Evolutionary conservation across 345 rosid genomes (phyloP).

Genomic region (Pistacia integerrima): DNA sequence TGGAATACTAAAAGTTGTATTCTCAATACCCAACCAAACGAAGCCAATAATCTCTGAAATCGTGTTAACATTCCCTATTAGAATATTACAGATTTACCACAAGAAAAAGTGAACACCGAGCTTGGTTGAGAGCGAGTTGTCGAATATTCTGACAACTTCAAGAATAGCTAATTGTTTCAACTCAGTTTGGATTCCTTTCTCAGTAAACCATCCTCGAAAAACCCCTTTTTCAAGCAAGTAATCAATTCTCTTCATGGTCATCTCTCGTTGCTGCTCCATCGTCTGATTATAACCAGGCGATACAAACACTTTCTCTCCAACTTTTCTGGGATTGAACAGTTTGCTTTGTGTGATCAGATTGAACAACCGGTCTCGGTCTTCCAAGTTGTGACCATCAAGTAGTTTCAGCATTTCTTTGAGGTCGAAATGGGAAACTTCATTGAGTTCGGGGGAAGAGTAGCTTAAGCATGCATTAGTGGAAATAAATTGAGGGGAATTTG

Average conservation of each 20-base stretch:
- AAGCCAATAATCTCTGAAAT: no score
- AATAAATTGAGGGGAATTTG: slow-evolving; percentile 28
- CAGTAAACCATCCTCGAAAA: slow-evolving; percentile 77
- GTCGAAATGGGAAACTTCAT: slow-evolving; percentile 57
- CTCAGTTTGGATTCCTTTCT: slow-evolving; percentile 52
- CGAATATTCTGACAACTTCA: slow-evolving; percentile 60
- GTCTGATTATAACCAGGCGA: slow-evolving; percentile 80
- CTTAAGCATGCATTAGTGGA: slow-evolving; percentile 53
- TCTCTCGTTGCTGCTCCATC: slow-evolving; percentile 92
- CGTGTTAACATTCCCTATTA: no score
- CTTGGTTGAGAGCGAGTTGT: slow-evolving; percentile 71
- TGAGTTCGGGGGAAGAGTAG: slow-evolving; percentile 70
- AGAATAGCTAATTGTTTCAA: slow-evolving; percentile 55
- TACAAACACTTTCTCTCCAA: slow-evolving; percentile 71
- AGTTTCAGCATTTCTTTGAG: slow-evolving; percentile 62
- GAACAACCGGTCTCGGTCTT: slow-evolving; percentile 79
- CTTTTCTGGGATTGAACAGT: slow-evolving; percentile 63
- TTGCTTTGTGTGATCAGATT: slow-evolving; percentile 66
- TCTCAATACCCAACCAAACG: no score
- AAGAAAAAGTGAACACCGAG: slow-evolving; percentile 84
- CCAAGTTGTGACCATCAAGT: slow-evolving; percentile 66
- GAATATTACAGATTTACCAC: slow-evolving; percentile 41
- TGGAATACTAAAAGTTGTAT: no score
- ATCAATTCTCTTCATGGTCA: slow-evolving; percentile 66
- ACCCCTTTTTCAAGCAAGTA: slow-evolving; percentile 63